Conservation (phyloP, 1,284 basidiomycete genomes). For the Meira miltonrushii region DNA sequence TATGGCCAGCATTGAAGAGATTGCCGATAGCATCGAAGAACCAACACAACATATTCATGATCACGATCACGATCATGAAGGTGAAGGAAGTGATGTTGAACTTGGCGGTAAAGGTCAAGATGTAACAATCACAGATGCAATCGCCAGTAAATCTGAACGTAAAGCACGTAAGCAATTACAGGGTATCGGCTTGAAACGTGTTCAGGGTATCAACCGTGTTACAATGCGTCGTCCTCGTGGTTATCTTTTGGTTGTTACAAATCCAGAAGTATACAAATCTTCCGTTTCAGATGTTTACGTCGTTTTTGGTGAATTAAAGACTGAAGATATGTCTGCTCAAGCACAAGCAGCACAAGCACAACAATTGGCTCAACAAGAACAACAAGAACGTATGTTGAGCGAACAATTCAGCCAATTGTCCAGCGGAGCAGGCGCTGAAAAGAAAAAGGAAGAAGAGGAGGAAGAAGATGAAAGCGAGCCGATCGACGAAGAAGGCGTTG, state of each 20-base stretch:
- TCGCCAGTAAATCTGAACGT: slow-evolving; percentile 62
- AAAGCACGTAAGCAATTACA: slow-evolving; percentile 51
- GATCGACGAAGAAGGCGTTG: slow-evolving; percentile 59
- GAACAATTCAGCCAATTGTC: slow-evolving; percentile 42
- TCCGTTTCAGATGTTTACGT: slow-evolving; percentile 96
- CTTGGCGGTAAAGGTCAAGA: slow-evolving; percentile 57
- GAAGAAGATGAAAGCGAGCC: slow-evolving; percentile 50
- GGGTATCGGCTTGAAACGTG: slow-evolving; percentile 63
- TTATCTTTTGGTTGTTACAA: slow-evolving; percentile 83
- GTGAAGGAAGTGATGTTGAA: slow-evolving; percentile 63
- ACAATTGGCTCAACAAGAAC: slow-evolving; percentile 63
- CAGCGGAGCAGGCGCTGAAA: slow-evolving; percentile 9
- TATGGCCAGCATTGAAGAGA: slow-evolving; percentile 70
- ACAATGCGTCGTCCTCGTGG: slow-evolving; percentile 91
- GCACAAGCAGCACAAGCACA: slow-evolving; percentile 78
- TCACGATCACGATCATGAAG: slow-evolving; percentile 47
- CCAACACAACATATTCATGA: background rate
- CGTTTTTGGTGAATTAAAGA: slow-evolving; percentile 96
- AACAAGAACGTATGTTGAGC: slow-evolving; percentile 63
- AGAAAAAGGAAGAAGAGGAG: slow-evolving; percentile 44
- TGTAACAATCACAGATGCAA: slow-evolving; percentile 78
- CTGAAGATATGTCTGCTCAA: slow-evolving; percentile 83
- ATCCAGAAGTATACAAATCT: slow-evolving; percentile 97
- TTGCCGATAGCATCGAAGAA: slow-evolving; percentile 61
- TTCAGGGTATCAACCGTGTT: slow-evolving; percentile 87